Base-by-base conservation (phyloP, 2,329 filamentous ascomycete species). In the Ophiocordyceps polyrhachis-furcata region DNA sequence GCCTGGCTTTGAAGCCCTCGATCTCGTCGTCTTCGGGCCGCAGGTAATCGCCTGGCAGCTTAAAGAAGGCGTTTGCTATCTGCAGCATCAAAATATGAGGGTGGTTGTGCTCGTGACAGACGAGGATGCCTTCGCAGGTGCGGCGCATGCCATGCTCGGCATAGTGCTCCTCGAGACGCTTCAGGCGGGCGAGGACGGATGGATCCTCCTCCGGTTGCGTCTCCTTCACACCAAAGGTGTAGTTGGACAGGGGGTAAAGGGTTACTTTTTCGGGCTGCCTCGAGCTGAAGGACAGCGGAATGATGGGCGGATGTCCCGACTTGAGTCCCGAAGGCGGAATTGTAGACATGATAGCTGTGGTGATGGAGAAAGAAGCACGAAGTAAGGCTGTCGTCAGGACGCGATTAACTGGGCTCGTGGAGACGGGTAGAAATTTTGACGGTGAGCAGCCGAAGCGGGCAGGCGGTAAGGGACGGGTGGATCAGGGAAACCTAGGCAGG, bases 31-130 rank as follows among this genome's bases (percentile, higher is more conserved):
- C 89, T 52, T 86, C 83, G 40, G 83, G 82, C 45, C 80, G 76
- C 41, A 98, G 76, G 61, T 96, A 98, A 65, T 96, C 91, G 47
- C 91, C 91, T 0, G 91, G 91, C 62, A 98, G 75, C 68, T 98
- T 98, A 71, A 98, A 98, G 69, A 98, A 98, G 21, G 91, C 89
- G 62, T 98, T 98, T 44, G 91, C 91, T 56, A 98, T 98, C 71
- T 98, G 91, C 50, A 98, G 74, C 91, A 98, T 96, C 52, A 98
- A 70, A 51, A 98, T 93, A 63, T 98, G 91, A 14, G 91, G 91
- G 63, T 96, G 91, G 66, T 95, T 96, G 70, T 96, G 89, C 66
- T 98, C 91, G 62, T 98, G 91, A 67, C 91, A 98, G 53, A 98
- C 86, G 42, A 98, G 74, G 54, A 98, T 86, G 55, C 88, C 91